phyloP scores from a whole-genome alignment of 1,139 yeast genomes.

The Geotrichum cucujoidarum region DNA sequence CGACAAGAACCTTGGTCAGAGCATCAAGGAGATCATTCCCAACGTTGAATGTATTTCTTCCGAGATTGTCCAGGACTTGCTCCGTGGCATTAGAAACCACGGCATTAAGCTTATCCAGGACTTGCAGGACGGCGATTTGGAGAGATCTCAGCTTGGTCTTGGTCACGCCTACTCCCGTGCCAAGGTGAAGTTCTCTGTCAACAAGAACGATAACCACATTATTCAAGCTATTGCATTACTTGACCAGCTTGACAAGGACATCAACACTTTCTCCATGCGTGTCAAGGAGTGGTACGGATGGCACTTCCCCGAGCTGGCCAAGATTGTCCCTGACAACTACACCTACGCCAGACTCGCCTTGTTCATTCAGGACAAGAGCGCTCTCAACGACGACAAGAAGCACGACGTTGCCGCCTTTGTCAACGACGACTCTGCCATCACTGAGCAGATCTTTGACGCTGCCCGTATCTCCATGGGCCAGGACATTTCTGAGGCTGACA shows the following conservation, averaged over 20 bases:
- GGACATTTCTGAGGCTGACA: conserved; percentile 84
- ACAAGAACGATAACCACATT: conserved; percentile 96
- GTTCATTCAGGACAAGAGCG: conserved; percentile 80
- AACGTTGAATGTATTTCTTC: conserved; percentile 84
- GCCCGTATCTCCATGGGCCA: conserved; percentile 99
- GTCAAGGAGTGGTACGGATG: conserved; percentile 98
- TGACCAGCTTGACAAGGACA: conserved; percentile 95
- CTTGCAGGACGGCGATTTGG: conserved; percentile 90
- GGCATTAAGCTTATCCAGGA: conserved; percentile 87
- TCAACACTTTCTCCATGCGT: conserved; percentile 97
- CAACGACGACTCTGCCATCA: conserved; percentile 89
- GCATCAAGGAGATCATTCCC: conserved; percentile 86
- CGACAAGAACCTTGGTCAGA: conserved; percentile 94
- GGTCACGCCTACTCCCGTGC: conserved; percentile 99
- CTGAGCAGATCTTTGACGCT: conserved; percentile 87
- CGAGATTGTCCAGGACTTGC: conserved; percentile 89
- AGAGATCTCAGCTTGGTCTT: conserved; percentile 96
- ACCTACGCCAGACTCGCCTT: conserved; percentile 69
- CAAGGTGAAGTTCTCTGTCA: conserved; percentile 96
- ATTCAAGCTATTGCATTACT: conserved; percentile 96
- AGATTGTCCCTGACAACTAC: conserved; percentile 91
- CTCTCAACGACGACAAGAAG: conserved; percentile 76
- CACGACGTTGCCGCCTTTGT: conserved; percentile 87
- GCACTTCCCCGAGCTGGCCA: conserved; percentile 99
- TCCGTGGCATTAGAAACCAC: conserved; percentile 91